Evolutionary conservation across 208 protist genomes (phyloP), one percentile per base, ranked within the genome.

Genomic region (Trypanosoma brucei): DNA sequence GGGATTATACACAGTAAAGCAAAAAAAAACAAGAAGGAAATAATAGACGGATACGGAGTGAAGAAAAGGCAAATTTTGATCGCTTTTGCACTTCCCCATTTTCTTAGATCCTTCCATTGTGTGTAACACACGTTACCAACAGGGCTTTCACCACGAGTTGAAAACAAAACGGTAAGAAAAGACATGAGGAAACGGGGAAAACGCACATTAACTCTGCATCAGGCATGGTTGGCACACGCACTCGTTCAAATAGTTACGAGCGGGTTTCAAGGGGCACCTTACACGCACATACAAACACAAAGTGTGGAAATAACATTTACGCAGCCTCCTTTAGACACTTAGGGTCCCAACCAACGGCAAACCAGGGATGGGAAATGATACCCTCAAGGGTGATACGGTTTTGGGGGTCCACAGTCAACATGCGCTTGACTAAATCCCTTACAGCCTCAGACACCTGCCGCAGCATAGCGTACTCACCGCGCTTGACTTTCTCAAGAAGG

Each of bases 321-420:
- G 54, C 35, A 14, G 33, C 31, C 30, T 52, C 22, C 40, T 52
- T 30, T 2, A 42, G 39, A 37, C 6, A 3, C 38, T 35, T 30
- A 11, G 36, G 3, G 53, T 78, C 59, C 65, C 58, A 78, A 2
- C 67, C 76, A 0, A 65, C 38, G 5, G 13, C n/a, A 58, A 83
- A 83, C 79, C 79, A 86, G 31, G 77, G 68, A 59, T 86, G 80
- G 2, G 52, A 44, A 46, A 80, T 65, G 36, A 84, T 78, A 3
- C 37, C 70, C 9, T 60, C 48, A 1, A 84, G 3, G 2, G 58
- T 73, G 7, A 84, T 78, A 44, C 80, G 68, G 30, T 79, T 66
- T 6, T 70, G 13, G 11, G 80, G 80, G 45, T 84, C 70, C 34
- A 86, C 65, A 7, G 11, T 48, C 14, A 86, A 34, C 60, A 86